These are phyloP conservation scores for Skeletonema grethae DNA, from an alignment of 108 stramenopile genomes.

Conservation along the genomic window DNA sequence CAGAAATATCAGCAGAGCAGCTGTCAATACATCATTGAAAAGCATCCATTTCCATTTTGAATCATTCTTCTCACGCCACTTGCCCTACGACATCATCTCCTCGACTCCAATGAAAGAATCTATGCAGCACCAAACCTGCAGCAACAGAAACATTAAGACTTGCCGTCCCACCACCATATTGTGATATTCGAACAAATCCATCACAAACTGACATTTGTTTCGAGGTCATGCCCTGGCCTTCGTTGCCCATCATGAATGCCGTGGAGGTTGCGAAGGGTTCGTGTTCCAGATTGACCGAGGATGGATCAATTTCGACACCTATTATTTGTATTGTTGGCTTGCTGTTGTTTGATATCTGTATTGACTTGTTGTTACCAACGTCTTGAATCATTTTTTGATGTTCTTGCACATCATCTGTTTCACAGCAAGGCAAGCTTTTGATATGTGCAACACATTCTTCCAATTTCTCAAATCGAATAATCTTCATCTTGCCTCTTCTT, in stretches of 20 bases:
- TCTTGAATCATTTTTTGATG: background rate
- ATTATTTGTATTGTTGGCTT: slow-evolving; percentile 51
- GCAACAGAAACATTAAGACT: slow-evolving; percentile 89
- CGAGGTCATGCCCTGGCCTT: slow-evolving; percentile 74
- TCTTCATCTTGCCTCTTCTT: slow-evolving; percentile 31
- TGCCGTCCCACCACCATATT: slow-evolving; percentile 87
- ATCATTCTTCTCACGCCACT: background rate
- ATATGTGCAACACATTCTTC: slow-evolving; percentile 65
- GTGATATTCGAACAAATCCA: slow-evolving; percentile 70
- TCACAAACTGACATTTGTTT: slow-evolving; percentile 79
- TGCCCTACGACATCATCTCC: slow-evolving; percentile 6
- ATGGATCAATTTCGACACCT: slow-evolving; percentile 80
- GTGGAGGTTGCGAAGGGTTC: slow-evolving; percentile 37
- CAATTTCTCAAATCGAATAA: slow-evolving; percentile 67
- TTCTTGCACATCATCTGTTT: background rate
- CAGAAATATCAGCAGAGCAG: no score
- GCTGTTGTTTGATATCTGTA: slow-evolving; percentile 8
- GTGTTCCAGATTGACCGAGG: slow-evolving; percentile 37
- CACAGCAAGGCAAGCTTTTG: slow-evolving; percentile 32
- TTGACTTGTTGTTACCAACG: background rate
- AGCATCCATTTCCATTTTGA: background rate
- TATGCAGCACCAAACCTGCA: slow-evolving; percentile 62
- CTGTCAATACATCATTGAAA: no score
- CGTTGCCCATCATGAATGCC: slow-evolving; percentile 87
- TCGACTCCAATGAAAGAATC: slow-evolving; percentile 29